These are phyloP conservation scores for Clarireedia monteithiana DNA, from an alignment of 2,329 filamentous ascomycete genomes.

Conservation along the genomic window DNA sequence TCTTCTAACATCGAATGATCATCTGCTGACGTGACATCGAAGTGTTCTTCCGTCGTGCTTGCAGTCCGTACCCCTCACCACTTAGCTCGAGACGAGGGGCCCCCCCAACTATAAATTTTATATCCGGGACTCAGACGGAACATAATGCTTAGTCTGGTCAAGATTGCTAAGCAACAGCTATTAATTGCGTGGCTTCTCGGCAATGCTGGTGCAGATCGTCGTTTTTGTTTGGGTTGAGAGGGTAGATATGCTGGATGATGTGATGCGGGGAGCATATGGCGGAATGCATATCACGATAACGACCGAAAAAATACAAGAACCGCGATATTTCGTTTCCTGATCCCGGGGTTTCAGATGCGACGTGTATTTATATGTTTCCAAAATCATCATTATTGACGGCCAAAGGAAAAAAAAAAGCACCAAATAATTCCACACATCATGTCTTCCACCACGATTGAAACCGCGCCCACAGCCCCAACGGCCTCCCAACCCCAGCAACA, in stretches of 20 bases:
- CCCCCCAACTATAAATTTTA: not conserved
- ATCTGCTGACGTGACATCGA: slow-evolving; percentile 3
- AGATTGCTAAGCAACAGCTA: not conserved
- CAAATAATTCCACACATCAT: not conserved
- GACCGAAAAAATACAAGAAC: not conserved
- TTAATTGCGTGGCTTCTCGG: not conserved
- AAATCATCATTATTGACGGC: not conserved
- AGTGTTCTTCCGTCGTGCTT: not conserved
- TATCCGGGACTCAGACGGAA: not conserved
- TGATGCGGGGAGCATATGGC: slow-evolving; percentile 17
- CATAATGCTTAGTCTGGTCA: not conserved
- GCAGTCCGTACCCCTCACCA: not conserved
- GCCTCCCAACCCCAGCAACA: slow-evolving; percentile 8
- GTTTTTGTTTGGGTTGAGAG: not conserved
- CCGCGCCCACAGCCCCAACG: not conserved
- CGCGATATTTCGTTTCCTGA: not conserved
- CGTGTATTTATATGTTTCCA: not conserved
- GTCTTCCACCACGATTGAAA: slow-evolving; percentile 17
- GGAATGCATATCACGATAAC: slow-evolving; percentile 4
- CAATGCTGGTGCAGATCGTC: not conserved
- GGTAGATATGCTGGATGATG: slow-evolving; percentile 8
- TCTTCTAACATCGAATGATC: not conserved
- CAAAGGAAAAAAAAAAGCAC: not conserved
- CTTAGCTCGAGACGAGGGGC: no score
- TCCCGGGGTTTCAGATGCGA: not conserved